Evolutionary conservation across 2,329 filamentous ascomycete species (phyloP).

Genomic region (Scedosporium minutisporum): DNA sequence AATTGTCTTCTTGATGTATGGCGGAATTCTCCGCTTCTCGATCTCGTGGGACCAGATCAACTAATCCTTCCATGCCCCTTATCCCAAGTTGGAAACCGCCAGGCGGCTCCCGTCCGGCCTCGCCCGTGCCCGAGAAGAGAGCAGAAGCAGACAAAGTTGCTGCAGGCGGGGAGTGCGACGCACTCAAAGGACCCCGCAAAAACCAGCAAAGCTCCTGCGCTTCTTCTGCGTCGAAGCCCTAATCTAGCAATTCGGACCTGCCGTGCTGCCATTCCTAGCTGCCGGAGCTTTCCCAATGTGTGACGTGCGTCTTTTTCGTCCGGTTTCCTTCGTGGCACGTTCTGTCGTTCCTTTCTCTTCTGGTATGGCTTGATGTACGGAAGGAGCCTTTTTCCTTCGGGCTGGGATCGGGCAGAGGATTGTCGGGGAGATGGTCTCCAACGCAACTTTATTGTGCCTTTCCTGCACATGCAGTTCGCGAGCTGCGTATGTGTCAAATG

Average conservation of each 20-base stretch:
- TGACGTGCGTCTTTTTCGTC: neutral
- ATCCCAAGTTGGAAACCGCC: neutral
- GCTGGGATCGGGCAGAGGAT: neutral
- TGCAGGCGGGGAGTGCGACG: neutral
- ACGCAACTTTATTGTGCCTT: neutral
- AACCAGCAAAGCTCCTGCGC: neutral
- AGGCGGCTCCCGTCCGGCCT: neutral
- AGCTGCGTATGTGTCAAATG: neutral
- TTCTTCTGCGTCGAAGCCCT: neutral
- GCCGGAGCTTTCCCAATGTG: neutral
- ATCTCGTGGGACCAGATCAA: neutral
- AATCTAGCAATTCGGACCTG: neutral
- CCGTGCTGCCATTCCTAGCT: neutral
- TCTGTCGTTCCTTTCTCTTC: no score
- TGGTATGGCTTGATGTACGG: no score
- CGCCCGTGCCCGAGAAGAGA: neutral
- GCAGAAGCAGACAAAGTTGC: neutral
- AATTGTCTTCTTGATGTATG: neutral
- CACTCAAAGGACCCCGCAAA: neutral
- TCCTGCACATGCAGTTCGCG: neutral
- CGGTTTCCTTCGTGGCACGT: neutral
- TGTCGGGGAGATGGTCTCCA: neutral
- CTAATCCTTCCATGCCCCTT: neutral
- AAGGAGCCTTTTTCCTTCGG: neutral
- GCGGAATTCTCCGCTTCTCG: neutral